Evolutionary conservation across 1,139 yeast species (phyloP).

Genomic region (Blastobotrys persicus): DNA sequence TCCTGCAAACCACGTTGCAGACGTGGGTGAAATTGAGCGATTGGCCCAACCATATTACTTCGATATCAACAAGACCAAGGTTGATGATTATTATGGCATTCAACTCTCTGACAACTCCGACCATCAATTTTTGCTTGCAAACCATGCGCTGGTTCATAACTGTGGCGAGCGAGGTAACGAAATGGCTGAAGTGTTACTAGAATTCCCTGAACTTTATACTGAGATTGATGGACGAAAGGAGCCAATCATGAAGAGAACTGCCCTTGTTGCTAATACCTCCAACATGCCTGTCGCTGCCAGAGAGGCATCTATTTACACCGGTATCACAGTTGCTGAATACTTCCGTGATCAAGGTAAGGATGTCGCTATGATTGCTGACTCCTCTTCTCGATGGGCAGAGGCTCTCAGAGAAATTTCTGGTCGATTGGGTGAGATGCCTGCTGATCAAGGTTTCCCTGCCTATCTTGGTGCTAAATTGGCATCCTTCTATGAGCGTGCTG

Average conservation of each 20-base stretch:
- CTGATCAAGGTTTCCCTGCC: slow-evolving; percentile 99
- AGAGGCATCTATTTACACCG: slow-evolving; percentile 98
- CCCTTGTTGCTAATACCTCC: slow-evolving; percentile 96
- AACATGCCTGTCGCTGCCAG: slow-evolving; percentile 99
- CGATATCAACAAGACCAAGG: neutral
- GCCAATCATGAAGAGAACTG: slow-evolving; percentile 99
- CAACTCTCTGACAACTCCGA: slow-evolving; percentile 1
- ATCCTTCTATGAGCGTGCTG: slow-evolving; percentile 99
- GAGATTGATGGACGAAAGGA: slow-evolving; percentile 91
- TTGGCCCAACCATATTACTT: slow-evolving; percentile 1
- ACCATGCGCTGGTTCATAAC: slow-evolving; percentile 4
- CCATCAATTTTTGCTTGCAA: neutral
- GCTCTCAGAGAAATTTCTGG: slow-evolving; percentile 99
- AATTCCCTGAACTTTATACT: slow-evolving; percentile 95
- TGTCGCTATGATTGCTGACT: slow-evolving; percentile 99
- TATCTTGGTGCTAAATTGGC: slow-evolving; percentile 98
- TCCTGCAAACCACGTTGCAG: neutral
- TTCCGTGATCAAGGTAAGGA: slow-evolving; percentile 99
- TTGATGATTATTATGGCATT: slow-evolving; percentile 1
- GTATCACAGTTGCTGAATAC: slow-evolving; percentile 97
- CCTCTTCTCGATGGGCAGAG: slow-evolving; percentile 99
- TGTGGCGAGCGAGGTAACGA: slow-evolving; percentile 93
- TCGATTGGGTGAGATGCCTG: slow-evolving; percentile 99
- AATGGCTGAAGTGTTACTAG: slow-evolving; percentile 99
- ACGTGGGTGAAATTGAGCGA: neutral